Base-by-base conservation (phyloP, 192 early-diverging fungal genomes). In the Umbelopsis sp. region DNA sequence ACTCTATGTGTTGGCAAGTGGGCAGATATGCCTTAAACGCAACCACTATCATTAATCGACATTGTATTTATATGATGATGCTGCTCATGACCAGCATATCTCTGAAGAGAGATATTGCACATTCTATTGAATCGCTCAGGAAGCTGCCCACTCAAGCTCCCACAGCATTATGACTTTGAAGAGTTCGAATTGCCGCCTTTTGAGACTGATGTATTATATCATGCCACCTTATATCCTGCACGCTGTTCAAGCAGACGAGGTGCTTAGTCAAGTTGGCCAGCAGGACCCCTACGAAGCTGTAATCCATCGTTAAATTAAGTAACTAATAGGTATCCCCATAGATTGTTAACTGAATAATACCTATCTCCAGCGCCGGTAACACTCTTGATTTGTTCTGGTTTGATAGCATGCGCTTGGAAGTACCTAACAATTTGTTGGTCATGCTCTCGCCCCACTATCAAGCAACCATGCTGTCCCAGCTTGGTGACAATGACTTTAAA, bases 301-400 rank as follows among this genome's bases (percentile, higher is more conserved):
- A 67, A 18, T 16, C 21, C 45, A 35, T 66, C 15, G 75, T 49
- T 33, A 74, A 68, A 23, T 10, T 21, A 33, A 55, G 66, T 72
- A 5, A 73, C 70, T 45, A 49, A 48, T 44, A 78, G 0, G 6
- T 1, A 10, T 41, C 5, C 37, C 2, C 37, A 41, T 6, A 33
- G 2, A 11, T 5, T 18, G 64, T 18, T 50, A 9, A 44, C 18
- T 10, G 22, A n/a, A 6, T 1, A 27, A 65, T 84, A 85, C 86
- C 88, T 91, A 70, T 93, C 92, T 7, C 92, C 92, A 4, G 92
- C 91, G 9, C 92, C 92, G n/a, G 89, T 91, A 2, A 92, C 91
- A 74, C 85, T 91, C 46, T 84, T 78, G 50, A 86, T 74, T 12
- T 80, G 64, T 22, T 66, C 47, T 8, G 66, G 21, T 7, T 55